These are phyloP conservation scores for Chlorella sp. DNA, from an alignment of 139 green algal genomes.

Conservation along the genomic window DNA sequence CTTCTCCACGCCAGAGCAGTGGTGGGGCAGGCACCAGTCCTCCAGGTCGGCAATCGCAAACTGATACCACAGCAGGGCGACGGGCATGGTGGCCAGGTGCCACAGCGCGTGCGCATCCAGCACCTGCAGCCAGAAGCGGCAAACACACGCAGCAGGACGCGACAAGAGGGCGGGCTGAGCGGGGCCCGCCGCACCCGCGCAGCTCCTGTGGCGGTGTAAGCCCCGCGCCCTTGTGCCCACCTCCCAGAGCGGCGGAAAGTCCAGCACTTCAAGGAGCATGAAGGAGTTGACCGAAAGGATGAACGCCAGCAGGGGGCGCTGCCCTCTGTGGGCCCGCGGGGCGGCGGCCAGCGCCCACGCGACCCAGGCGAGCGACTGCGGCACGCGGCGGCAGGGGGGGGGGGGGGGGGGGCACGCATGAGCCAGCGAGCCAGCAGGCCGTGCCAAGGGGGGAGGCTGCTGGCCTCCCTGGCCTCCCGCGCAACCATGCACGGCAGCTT, in stretches of 20 bases:
- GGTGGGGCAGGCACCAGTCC: background rate
- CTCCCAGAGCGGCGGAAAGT: constrained; percentile 79
- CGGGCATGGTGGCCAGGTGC: constrained; percentile 75
- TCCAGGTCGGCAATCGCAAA: constrained; percentile 47
- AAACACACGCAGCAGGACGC: too few relatives aligned
- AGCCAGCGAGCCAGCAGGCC: too few relatives aligned
- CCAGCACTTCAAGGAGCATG: constrained; percentile 81
- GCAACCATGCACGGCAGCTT: too few relatives aligned
- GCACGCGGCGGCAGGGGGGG: too few relatives aligned
- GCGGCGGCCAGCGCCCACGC: constrained; percentile 33
- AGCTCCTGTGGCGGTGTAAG: too few relatives aligned
- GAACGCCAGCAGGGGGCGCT: constrained; percentile 55
- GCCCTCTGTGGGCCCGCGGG: constrained; percentile 35
- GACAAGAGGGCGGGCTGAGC: too few relatives aligned
- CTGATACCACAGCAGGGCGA: constrained; percentile 75
- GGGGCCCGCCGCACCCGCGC: too few relatives aligned
- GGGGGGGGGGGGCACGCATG: too few relatives aligned
- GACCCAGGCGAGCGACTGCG: constrained; percentile 54
- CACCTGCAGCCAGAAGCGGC: too few relatives aligned
- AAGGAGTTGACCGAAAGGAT: constrained; percentile 54
- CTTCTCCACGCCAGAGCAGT: background rate
- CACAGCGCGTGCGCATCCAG: constrained; percentile 86
- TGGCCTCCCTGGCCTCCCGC: too few relatives aligned
- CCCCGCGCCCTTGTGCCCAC: too few relatives aligned
- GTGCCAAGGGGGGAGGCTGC: too few relatives aligned